Conservation (phyloP, 2,329 filamentous ascomycete genomes). For the Botrytis deweyae region DNA sequence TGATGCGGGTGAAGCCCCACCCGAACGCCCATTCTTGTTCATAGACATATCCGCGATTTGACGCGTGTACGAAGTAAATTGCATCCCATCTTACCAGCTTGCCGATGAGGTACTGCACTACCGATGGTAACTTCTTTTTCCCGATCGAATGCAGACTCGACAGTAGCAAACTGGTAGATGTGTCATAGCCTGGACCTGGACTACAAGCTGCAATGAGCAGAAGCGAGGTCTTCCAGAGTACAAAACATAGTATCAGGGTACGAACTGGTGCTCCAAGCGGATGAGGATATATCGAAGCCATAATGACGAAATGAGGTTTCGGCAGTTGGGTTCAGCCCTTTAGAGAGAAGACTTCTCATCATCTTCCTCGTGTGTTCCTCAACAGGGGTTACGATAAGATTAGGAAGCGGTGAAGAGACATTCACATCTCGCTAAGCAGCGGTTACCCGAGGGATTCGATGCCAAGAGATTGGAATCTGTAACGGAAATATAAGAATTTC, state of each 20-base stretch:
- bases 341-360: slow-evolving; percentile 19
- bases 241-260: slow-evolving; percentile 46
- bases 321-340: slow-evolving; percentile 11
- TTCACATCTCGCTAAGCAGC: not conserved
- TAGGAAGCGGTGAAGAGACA: slow-evolving; percentile 9
- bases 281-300: slow-evolving; percentile 11
- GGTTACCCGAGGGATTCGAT: not conserved
- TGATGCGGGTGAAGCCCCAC: slow-evolving; percentile 48
- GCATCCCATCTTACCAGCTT: slow-evolving; percentile 78
- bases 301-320: slow-evolving; percentile 18
- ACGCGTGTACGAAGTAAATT: slow-evolving; percentile 68
- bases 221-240: slow-evolving; percentile 66
- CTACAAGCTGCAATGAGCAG: slow-evolving; percentile 59
- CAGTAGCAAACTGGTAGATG: slow-evolving; percentile 62
- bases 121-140: slow-evolving; percentile 26
- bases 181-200: slow-evolving; percentile 68
- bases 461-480: not conserved
- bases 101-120: slow-evolving; percentile 28
- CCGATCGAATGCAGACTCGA: slow-evolving; percentile 33
- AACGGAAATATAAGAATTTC: not conserved
- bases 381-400: slow-evolving; percentile 17
- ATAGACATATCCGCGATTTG: slow-evolving; percentile 64
- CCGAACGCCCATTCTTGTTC: slow-evolving; percentile 90
- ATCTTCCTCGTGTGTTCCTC: slow-evolving; percentile 8
- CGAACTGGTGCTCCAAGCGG: slow-evolving; percentile 29